Evolutionary conservation across 2,329 filamentous ascomycete genomes (phyloP).

Genomic region (Cytospora piceicola): DNA sequence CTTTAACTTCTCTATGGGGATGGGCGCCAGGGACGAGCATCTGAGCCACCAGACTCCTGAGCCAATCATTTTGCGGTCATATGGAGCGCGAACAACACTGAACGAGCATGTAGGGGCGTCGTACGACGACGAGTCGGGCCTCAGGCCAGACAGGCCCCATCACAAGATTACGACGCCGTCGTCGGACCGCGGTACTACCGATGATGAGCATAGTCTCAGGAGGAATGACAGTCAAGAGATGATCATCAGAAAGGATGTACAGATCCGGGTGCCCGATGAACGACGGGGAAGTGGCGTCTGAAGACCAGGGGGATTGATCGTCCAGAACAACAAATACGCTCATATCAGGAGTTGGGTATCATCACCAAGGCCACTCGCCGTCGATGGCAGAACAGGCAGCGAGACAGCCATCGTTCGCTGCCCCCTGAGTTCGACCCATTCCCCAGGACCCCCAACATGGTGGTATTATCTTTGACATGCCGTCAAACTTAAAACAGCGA

Average conservation of each 20-base stretch:
- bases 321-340: background rate
- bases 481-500: background rate
- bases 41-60: slow-evolving; percentile 12
- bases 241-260: slow-evolving; percentile 32
- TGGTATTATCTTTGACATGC: too few relatives aligned
- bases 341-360: too few relatives aligned
- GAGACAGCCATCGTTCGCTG: too few relatives aligned
- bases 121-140: background rate
- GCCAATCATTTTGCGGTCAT: background rate
- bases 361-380: background rate
- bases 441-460: too few relatives aligned
- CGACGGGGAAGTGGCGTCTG: background rate
- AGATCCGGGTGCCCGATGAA: background rate
- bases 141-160: background rate
- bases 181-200: background rate
- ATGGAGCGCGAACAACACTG: background rate
- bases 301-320: background rate
- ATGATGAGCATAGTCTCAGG: slow-evolving; percentile 23
- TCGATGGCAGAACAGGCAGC: background rate
- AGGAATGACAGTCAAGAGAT: slow-evolving; percentile 31
- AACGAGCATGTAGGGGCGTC: background rate
- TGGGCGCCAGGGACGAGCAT: background rate
- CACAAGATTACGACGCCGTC: background rate
- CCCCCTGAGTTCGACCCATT: too few relatives aligned
- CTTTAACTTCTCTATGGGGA: slow-evolving; percentile 19